Conservation (phyloP, 2,329 filamentous ascomycete species). For the Aspergillus candidus region DNA sequence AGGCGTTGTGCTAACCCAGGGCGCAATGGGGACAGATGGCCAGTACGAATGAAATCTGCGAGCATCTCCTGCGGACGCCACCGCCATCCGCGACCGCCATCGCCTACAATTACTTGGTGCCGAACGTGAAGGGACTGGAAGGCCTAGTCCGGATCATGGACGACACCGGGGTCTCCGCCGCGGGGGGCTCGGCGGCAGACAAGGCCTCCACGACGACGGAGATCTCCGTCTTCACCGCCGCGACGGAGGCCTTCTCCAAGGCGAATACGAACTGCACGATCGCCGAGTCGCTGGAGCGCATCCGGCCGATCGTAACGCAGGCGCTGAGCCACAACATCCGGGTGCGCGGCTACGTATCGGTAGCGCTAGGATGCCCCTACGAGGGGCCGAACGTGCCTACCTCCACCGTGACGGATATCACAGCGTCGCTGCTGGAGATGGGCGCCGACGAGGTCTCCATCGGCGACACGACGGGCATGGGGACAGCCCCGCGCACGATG, state of each 20-base stretch:
- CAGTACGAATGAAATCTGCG: conserved; percentile 12
- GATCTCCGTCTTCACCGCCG: conserved; percentile 59
- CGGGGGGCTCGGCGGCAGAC: conserved; percentile 22
- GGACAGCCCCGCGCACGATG: conserved; percentile 55
- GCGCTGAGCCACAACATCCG: conserved; percentile 52
- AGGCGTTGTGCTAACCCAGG: no score
- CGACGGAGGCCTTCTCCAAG: conserved; percentile 59
- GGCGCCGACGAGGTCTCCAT: conserved; percentile 61
- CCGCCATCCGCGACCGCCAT: conserved; percentile 44
- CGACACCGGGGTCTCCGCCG: conserved; percentile 29
- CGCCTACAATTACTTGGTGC: conserved; percentile 61
- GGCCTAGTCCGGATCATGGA: conserved; percentile 52
- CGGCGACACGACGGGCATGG: conserved; percentile 63
- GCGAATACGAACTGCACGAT: conserved; percentile 63
- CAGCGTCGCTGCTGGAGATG: conserved; percentile 57
- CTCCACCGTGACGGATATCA: conserved; percentile 55
- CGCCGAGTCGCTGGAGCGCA: conserved; percentile 54
- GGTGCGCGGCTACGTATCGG: conserved; percentile 60
- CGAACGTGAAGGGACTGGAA: conserved; percentile 57
- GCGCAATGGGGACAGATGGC: no score
- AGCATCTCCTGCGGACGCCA: conserved; percentile 15
- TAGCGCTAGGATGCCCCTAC: conserved; percentile 60
- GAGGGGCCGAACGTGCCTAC: conserved; percentile 58
- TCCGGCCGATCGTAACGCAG: conserved; percentile 52
- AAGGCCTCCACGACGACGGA: conserved; percentile 41